phyloP scores from a whole-genome alignment of 176 grass and related monocot species.

The Aegilops umbellulata region DNA sequence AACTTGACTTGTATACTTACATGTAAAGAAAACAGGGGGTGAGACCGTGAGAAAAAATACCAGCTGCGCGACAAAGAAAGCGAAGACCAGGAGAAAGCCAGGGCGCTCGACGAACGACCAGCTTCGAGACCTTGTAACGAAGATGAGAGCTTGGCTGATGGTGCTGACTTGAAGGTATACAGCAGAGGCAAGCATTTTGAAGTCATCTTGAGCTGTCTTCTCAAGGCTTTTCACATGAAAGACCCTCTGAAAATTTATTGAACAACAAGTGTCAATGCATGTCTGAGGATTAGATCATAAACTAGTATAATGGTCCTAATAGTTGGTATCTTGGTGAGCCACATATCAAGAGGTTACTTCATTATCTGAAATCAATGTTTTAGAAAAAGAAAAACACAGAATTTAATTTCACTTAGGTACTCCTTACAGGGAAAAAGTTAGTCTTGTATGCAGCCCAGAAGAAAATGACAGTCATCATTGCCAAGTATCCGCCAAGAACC shows the following conservation, averaged over 20 bases:
- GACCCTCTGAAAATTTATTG: conserved; percentile 25
- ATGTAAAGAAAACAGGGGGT: not conserved
- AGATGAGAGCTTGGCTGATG: conserved; percentile 44
- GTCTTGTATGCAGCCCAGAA: too few relatives aligned
- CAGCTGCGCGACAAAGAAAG: not conserved
- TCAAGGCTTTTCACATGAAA: conserved; percentile 40
- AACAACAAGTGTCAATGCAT: not conserved
- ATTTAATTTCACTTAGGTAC: too few relatives aligned
- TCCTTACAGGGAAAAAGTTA: too few relatives aligned
- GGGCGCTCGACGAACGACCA: conserved; percentile 45
- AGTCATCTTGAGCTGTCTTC: conserved; percentile 45
- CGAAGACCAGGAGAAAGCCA: conserved; percentile 1
- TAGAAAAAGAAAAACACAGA: too few relatives aligned
- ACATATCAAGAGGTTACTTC: too few relatives aligned
- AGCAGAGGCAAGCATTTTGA: conserved; percentile 37
- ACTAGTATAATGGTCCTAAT: not conserved
- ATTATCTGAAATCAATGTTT: too few relatives aligned
- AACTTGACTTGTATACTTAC: not conserved
- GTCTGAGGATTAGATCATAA: not conserved
- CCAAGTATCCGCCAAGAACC: conserved; percentile 39
- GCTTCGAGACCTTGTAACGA: conserved; percentile 39
- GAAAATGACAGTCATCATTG: conserved; percentile 4
- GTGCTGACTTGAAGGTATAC: conserved; percentile 43
- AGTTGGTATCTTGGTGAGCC: not conserved
- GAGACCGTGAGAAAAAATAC: not conserved